A percentile compares a stretch with the other conserved stretches of the same genome.
These are phyloP conservation scores for Lactarius evosmus DNA, from an alignment of 768 basidiomycete genomes.

Conservation along the genomic window DNA sequence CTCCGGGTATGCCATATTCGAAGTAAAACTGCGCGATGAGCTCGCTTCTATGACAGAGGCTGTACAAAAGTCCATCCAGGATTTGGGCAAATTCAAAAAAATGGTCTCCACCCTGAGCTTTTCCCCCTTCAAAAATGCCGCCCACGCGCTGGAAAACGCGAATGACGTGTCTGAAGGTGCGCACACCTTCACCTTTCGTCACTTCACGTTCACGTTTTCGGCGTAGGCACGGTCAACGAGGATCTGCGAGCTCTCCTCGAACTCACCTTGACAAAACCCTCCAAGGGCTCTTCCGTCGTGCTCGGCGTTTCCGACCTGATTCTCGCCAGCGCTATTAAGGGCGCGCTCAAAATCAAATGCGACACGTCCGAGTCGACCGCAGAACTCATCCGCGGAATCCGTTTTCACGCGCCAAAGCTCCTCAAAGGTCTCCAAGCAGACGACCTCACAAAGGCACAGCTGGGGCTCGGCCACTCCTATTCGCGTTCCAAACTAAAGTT, in stretches of 20 bases:
- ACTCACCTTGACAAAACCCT: constrained; percentile 77
- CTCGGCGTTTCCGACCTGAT: constrained; percentile 77
- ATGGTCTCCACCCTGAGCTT: constrained; percentile 91
- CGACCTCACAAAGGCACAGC: constrained; percentile 90
- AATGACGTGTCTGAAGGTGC: constrained; percentile 95
- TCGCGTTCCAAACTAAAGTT: constrained; percentile 97
- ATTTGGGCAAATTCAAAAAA: constrained; percentile 85
- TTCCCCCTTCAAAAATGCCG: constrained; percentile 90
- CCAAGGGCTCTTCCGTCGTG: constrained; percentile 63
- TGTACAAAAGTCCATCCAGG: constrained; percentile 83
- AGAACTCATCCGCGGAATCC: constrained; percentile 89
- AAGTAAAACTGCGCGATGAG: constrained; percentile 82
- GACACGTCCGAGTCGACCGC: constrained; percentile 77
- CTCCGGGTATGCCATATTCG: constrained; percentile 91
- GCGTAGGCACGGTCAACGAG: constrained; percentile 77
- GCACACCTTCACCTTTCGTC: constrained; percentile 30
- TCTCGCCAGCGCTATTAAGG: constrained; percentile 75
- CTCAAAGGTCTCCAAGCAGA: constrained; percentile 84
- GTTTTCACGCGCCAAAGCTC: constrained; percentile 85
- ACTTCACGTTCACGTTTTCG: constrained; percentile 9
- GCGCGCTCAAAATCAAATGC: constrained; percentile 66
- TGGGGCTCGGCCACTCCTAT: constrained; percentile 96
- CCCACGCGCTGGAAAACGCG: constrained; percentile 90
- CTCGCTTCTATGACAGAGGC: constrained; percentile 75
- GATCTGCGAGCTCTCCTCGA: constrained; percentile 81